Evolutionary conservation across 2,329 filamentous ascomycete genomes (phyloP).

Genomic region (Rosellinia necatrix): DNA sequence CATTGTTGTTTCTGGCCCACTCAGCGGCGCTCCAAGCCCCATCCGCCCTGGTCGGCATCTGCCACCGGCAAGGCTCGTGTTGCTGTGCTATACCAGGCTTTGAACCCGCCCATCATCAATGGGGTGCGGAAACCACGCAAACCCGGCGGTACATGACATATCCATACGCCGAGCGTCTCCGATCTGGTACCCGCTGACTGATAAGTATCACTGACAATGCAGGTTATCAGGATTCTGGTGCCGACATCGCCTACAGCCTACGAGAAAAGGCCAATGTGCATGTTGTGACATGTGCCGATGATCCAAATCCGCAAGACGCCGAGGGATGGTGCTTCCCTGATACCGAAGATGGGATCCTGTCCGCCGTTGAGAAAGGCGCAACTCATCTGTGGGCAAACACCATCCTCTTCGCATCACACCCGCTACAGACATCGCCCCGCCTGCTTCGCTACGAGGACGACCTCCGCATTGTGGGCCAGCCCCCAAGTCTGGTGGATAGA

Average conservation of each 20-base stretch:
- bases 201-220: no score
- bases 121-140: conserved; percentile 1
- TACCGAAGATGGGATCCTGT: conserved; percentile 47
- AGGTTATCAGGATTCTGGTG: conserved; percentile 55
- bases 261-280: conserved; percentile 35
- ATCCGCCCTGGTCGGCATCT: neutral
- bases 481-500: conserved; percentile 48
- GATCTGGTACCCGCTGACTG: no score
- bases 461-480: conserved; percentile 51
- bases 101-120: neutral
- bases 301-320: conserved; percentile 40
- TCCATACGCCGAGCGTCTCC: no score
- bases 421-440: conserved; percentile 48
- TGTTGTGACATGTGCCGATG: conserved; percentile 40
- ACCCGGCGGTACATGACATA: neutral
- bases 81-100: neutral
- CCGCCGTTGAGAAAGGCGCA: conserved; percentile 46
- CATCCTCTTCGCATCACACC: conserved; percentile 53
- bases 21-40: neutral
- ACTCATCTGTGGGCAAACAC: conserved; percentile 58
- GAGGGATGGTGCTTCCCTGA: conserved; percentile 50
- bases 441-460: conserved; percentile 39
- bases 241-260: conserved; percentile 53
- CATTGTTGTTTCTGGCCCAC: no score
- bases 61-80: neutral